Percentiles rank a stretch among this genome's conserved stretches.
These are phyloP conservation scores for Penicillium antarcticum DNA, from an alignment of 495 filamentous ascomycete species.

Conservation along the genomic window DNA sequence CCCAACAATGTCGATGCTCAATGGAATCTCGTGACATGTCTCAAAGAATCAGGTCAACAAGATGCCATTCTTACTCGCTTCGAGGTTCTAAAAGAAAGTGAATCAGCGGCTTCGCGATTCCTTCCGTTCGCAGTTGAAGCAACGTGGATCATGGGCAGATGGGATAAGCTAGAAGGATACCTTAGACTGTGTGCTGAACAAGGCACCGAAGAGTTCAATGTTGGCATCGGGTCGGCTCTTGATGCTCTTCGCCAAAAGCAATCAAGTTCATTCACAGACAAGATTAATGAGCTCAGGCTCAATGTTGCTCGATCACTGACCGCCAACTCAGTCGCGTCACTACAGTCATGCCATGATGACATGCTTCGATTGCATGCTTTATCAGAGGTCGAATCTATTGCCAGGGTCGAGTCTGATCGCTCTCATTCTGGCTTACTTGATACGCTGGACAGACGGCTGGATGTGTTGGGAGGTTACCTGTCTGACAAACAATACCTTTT, in stretches of 20 bases:
- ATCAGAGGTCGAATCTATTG: constrained; percentile 81
- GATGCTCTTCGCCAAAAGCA: constrained; percentile 58
- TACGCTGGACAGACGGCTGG: constrained; percentile 69
- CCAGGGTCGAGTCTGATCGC: constrained; percentile 38
- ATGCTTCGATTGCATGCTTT: constrained; percentile 84
- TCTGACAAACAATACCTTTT: constrained; percentile 93
- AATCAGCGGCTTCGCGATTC: constrained; percentile 51
- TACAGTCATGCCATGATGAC: constrained; percentile 75
- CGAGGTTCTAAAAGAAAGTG: constrained; percentile 64
- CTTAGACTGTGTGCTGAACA: constrained; percentile 48
- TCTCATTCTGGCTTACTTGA: constrained; percentile 44
- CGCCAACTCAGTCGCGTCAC: constrained; percentile 66
- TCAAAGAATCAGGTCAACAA: constrained; percentile 90
- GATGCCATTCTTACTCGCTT: constrained; percentile 82
- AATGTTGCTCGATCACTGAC: constrained; percentile 71
- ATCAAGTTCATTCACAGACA: constrained; percentile 50
- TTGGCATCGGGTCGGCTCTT: constrained; percentile 72
- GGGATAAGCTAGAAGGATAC: constrained; percentile 71
- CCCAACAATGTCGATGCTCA: constrained; percentile 76
- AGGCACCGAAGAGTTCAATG: constrained; percentile 73
- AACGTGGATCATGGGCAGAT: constrained; percentile 81
- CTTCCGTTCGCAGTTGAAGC: constrained; percentile 85
- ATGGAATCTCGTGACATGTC: constrained; percentile 77
- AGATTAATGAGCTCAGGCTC: constrained; percentile 62
- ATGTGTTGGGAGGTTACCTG: constrained; percentile 79